phyloP scores from a whole-genome alignment of 2,329 filamentous ascomycete genomes.

The Bimuria novae-zelandiae region DNA sequence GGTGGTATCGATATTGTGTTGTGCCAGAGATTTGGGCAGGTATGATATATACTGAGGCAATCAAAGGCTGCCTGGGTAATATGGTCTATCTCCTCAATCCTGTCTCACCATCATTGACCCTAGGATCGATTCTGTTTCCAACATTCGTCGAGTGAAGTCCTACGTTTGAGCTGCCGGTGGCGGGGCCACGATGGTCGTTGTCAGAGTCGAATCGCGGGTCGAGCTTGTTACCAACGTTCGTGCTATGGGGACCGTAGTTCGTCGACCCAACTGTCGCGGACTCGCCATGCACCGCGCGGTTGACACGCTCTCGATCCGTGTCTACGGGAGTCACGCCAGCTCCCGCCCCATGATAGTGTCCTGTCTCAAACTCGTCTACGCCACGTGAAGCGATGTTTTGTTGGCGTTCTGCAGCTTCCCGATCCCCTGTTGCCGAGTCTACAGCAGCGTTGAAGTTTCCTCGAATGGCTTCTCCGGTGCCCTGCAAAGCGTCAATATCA shows the following conservation, averaged over 20 bases:
- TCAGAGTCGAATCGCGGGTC: slow-evolving; percentile 35
- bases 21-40: neutral
- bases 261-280: slow-evolving; percentile 26
- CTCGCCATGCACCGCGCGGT: slow-evolving; percentile 25
- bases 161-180: slow-evolving; percentile 26
- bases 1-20: neutral
- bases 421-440: slow-evolving; percentile 40
- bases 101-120: slow-evolving; percentile 20
- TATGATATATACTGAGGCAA: neutral
- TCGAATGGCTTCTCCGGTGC: slow-evolving; percentile 46
- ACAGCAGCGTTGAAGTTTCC: slow-evolving; percentile 44
- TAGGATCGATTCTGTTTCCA: slow-evolving; percentile 35
- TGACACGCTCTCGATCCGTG: slow-evolving; percentile 30
- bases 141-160: slow-evolving; percentile 36
- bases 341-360: slow-evolving; percentile 36
- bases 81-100: slow-evolving; percentile 19
- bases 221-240: slow-evolving; percentile 26
- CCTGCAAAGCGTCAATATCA: slow-evolving; percentile 29
- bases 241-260: slow-evolving; percentile 32
- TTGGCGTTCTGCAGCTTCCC: slow-evolving; percentile 27
- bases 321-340: slow-evolving; percentile 37
- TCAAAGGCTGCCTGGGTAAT: slow-evolving; percentile 1
- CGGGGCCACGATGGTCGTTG: slow-evolving; percentile 11
- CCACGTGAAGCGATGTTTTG: slow-evolving; percentile 39
- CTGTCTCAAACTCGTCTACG: slow-evolving; percentile 39